These are phyloP conservation scores for Wallacemonas sp. DNA, from an alignment of 208 protist genomes.

Conservation along the genomic window DNA sequence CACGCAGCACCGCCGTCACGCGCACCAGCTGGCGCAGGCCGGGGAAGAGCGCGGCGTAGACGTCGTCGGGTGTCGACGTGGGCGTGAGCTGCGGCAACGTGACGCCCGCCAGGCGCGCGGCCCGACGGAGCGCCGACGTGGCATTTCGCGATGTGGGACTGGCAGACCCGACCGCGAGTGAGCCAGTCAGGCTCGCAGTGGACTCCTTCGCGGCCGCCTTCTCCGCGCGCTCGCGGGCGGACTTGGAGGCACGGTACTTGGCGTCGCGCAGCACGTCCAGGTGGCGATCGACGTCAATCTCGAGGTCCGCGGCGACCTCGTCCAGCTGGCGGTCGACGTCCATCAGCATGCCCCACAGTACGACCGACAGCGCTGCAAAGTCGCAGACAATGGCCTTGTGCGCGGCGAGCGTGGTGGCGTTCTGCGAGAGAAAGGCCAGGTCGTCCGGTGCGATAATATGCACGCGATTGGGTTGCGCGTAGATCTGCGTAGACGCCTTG, in stretches of 20 bases:
- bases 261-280: neutral
- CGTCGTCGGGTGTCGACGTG: slow-evolving; percentile 8
- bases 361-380: slow-evolving; percentile 48
- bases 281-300: slow-evolving; percentile 13
- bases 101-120: neutral
- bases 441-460: slow-evolving; percentile 46
- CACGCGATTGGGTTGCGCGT: slow-evolving; percentile 56
- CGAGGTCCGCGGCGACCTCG: slow-evolving; percentile 16
- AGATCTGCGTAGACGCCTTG: slow-evolving; percentile 59
- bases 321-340: slow-evolving; percentile 39
- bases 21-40: slow-evolving; percentile 33
- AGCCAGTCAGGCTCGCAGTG: neutral
- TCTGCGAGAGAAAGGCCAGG: slow-evolving; percentile 34
- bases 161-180: no score
- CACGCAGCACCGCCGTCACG: slow-evolving; percentile 35
- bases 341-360: slow-evolving; percentile 70
- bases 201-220: neutral
- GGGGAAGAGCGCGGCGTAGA: slow-evolving; percentile 27
- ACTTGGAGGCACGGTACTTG: neutral
- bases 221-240: neutral
- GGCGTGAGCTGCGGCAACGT: neutral
- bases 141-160: neutral
- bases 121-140: neutral
- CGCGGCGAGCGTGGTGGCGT: slow-evolving; percentile 43
- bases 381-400: slow-evolving; percentile 52